These are phyloP conservation scores for Pouteria glomerata DNA, from an alignment of 148 eudicot genomes.

Conservation along the genomic window DNA sequence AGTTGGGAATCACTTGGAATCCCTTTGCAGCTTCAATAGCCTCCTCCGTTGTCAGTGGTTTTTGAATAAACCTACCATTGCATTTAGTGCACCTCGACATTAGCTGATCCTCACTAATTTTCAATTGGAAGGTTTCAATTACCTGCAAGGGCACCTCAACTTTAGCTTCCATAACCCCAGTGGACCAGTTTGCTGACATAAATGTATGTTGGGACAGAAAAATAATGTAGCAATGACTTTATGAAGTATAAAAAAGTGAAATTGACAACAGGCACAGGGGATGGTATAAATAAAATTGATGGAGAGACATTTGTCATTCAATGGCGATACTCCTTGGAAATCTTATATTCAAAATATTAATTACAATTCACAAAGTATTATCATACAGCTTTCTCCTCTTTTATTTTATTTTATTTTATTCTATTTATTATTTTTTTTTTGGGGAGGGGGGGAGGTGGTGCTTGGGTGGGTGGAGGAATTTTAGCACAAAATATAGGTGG, in stretches of 20 bases:
- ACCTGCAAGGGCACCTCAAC: slow-evolving; percentile 41
- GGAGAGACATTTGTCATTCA: background rate
- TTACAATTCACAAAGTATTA: background rate
- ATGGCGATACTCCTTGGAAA: too few species aligned
- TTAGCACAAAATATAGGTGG: too few species aligned
- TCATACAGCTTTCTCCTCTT: background rate
- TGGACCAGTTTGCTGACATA: slow-evolving; percentile 36
- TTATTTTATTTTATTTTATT: background rate
- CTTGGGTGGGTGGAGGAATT: background rate
- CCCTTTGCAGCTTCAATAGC: slow-evolving; percentile 71
- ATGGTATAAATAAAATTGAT: background rate
- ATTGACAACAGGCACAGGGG: too few species aligned
- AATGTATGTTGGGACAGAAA: background rate
- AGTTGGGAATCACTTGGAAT: slow-evolving; percentile 75
- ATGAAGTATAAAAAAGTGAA: background rate
- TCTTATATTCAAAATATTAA: too few species aligned
- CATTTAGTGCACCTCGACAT: slow-evolving; percentile 98
- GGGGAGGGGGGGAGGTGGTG: background rate
- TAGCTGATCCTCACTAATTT: slow-evolving; percentile 68
- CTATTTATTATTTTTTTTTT: background rate
- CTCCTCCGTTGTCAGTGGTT: slow-evolving; percentile 80
- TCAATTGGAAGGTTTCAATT: slow-evolving; percentile 69
- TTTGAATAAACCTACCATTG: slow-evolving; percentile 87
- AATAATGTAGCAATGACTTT: background rate
- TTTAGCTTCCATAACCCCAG: slow-evolving; percentile 26